These are phyloP conservation scores for Isabelozyma heimii DNA, from an alignment of 805 yeast species.

Conservation along the genomic window DNA sequence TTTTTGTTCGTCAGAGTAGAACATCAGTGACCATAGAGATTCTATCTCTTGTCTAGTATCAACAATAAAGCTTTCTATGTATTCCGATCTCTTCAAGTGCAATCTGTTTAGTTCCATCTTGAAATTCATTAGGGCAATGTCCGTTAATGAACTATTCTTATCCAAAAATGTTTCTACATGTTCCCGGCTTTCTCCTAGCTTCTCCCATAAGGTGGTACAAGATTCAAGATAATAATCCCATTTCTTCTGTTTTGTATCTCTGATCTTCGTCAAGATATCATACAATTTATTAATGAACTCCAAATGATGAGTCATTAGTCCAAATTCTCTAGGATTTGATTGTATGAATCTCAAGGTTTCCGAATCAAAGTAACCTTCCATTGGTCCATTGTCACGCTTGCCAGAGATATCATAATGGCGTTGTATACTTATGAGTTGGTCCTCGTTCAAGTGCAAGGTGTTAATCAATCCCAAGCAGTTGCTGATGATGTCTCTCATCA, in stretches of 20 bases:
- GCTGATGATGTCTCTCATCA: slow-evolving; percentile 20
- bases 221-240: slow-evolving; percentile 30
- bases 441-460: slow-evolving; percentile 27
- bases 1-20: slow-evolving; percentile 54
- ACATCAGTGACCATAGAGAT: slow-evolving; percentile 60
- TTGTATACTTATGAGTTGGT: slow-evolving; percentile 32
- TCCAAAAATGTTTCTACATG: slow-evolving; percentile 43
- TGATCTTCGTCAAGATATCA: slow-evolving; percentile 29
- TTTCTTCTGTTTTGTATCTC: slow-evolving; percentile 34
- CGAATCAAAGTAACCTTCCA: slow-evolving; percentile 33
- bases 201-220: slow-evolving; percentile 55
- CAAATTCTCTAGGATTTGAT: slow-evolving; percentile 37
- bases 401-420: slow-evolving; percentile 16
- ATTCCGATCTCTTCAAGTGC: slow-evolving; percentile 55
- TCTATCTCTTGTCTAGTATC: slow-evolving; percentile 60
- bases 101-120: slow-evolving; percentile 57
- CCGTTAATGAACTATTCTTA: slow-evolving; percentile 47
- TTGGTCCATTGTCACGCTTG: slow-evolving; percentile 8
- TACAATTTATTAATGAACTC: slow-evolving; percentile 27
- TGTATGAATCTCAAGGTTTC: slow-evolving; percentile 37
- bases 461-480: slow-evolving; percentile 24
- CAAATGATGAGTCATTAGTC: slow-evolving; percentile 34
- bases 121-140: slow-evolving; percentile 46
- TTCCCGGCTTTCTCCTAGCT: slow-evolving; percentile 47
- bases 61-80: slow-evolving; percentile 64